Base-by-base conservation (phyloP, 257 asterid genomes). In the Euphrasia confusa region DNA sequence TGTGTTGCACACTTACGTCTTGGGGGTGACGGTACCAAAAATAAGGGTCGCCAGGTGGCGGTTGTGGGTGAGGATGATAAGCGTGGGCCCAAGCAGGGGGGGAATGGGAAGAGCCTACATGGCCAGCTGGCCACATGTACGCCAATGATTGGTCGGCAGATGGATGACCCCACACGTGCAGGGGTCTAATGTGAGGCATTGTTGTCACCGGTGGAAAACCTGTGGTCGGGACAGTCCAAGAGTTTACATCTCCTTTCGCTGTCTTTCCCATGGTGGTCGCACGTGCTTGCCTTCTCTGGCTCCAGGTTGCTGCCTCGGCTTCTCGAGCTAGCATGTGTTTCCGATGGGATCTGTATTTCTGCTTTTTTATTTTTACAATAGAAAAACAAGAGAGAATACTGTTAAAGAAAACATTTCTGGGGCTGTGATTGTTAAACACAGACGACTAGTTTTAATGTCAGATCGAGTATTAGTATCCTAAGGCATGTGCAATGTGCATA, bases 151-250 rank as follows among this genome's bases (percentile, higher is more conserved):
- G 98, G 84, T 75, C 82, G 63, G 72, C 72, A 2, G 89, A 76
- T 56, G 81, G 79, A 71, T 81, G 91, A 68, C 97, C 97, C 97
- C 97, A 90, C 35, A 90, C 96, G 61, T 87, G 97, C 60, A 90
- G 76, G 61, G 96, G 96, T 77, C 92, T 80, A 73, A 72, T 74
- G 69, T 77, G 93, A 69, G 88, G 77, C 71, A 74, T 53, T 10
- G 85, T 77, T 48, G 87, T 60, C 77, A 79, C 77, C 2, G 85
- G 89, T 65, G 95, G 93, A 66, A 87, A 83, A 11, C 92, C 89
- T 24, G 82, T 79, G 50, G 83, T 78, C 6, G 97, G 94, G 49
- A 84, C 85, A 60, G 67, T 73, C 87, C 88, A 84, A 52, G 81
- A 78, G 59, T 68, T 78, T 18, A 65, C 64, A 40, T 82, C 84